Evolutionary conservation across 768 basidiomycete genomes (phyloP), one percentile per base, ranked within the genome.

Genomic region (Cystobasidium onofrii): DNA sequence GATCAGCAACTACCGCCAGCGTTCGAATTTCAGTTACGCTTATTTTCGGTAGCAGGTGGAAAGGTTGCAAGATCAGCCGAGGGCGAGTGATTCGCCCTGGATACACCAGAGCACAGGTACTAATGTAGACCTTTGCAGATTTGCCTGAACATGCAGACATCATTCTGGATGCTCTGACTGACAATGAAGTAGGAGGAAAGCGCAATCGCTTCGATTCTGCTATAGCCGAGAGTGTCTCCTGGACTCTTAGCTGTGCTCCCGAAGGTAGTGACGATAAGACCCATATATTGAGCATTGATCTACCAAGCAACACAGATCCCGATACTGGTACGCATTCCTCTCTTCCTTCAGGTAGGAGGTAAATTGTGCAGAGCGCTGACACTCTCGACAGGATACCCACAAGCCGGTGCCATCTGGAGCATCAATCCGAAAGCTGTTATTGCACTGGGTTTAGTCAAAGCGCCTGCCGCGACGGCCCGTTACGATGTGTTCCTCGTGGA

Each of bases 21-120:
- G 23, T 70, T 75, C 27, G 74, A 75, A n/a, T 75, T 75, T 60
- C 69, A 75, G 18, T 41, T 75, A 7, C 71, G 74, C 4, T 34
- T 75, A 1, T 75, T 62, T 41, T 75, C 74, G 17, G 62, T 64
- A 1, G 41, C 67, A 7, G 74, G 74, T 13, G 74, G 74, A 13
- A 74, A 66, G 54, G 55, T 75, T 9, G 74, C 66, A 10, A 23
- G 74, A 43, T 36, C 67, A 7, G 25, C 34, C 1, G 46, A 73
- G 60, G 71, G 57, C 52, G 27, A 39, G 64, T 2, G n/a, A 43
- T 29, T 20, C 61, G 25, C 31, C 55, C 7, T 57, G 25, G n/a
- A 9, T 7, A 23, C 29, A n/a, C 23, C 54, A 10, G n/a, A 10
- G n/a, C 29, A 10, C 23, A 54, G 52, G n/a, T 10, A 54, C 52